Base-by-base conservation (phyloP, 2,329 filamentous ascomycete species). In the Mollisiaceae sp. region DNA sequence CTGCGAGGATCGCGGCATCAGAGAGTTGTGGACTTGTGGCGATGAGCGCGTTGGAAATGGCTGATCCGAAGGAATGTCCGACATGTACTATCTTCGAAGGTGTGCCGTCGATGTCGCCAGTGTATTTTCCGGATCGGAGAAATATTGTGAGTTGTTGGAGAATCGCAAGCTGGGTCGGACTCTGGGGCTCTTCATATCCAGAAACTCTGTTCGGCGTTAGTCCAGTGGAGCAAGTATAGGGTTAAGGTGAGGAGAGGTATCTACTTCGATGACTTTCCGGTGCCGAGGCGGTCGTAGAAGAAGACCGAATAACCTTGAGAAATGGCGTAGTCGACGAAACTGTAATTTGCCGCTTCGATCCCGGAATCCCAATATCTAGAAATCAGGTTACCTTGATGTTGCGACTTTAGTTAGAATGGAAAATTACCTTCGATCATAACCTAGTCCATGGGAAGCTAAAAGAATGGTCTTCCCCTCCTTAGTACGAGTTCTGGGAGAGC, bases 61-160 rank as follows among this genome's bases (percentile, higher is more conserved):
- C 45, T 22, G 45, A 50, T 39, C 88, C 88, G 69, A 87, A 90
- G 0, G 84, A 87, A 78, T 90, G 87, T 14, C 88, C 88, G n/a
- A 88, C 79, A 72, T 90, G 87, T 14, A 87, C 78, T 22, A 86
- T 77, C 70, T 83, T 81, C 15, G 65, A 60, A 22, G 74, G 63
- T 41, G 60, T 59, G 8, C 45, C 45, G 27, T 32, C 27, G 14
- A 50, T 22, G 4, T 18, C 18, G 38, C 54, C 65, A 68, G 73
- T 62, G 66, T 71, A 58, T 60, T 70, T 71, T 63, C 66, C 64
- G 36, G 62, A 65, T 50, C 66, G 66, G 20, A 71, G 65, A 22
- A 65, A 22, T 22, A 52, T 57, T 41, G 59, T 52, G 8, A 64
- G 41, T 50, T 62, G 43, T 20, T 58, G 24, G 20, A 65, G 63